A percentile compares a stretch with the other conserved stretches of the same genome.
These are phyloP conservation scores for Camellia japonica DNA, from an alignment of 148 eudicot genomes.

Conservation along the genomic window DNA sequence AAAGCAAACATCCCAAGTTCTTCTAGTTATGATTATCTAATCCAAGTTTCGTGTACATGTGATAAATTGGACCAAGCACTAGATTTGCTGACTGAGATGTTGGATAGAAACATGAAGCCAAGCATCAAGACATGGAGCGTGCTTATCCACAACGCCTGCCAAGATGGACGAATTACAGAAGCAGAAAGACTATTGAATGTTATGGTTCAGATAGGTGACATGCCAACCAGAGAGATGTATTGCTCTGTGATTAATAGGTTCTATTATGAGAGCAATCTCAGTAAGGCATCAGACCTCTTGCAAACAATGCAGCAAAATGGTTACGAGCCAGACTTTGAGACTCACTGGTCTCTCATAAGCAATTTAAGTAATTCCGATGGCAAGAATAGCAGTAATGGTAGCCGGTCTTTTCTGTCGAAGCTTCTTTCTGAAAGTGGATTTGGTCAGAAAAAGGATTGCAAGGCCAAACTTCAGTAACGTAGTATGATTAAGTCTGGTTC, in stretches of 20 bases:
- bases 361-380: constrained; percentile 41
- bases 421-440: constrained; percentile 67
- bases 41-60: constrained; percentile 41
- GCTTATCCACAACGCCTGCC: constrained; percentile 42
- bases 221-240: constrained; percentile 58
- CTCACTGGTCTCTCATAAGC: constrained; percentile 84
- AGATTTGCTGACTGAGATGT: constrained; percentile 66
- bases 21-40: constrained; percentile 47
- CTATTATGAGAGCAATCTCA: constrained; percentile 43
- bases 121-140: constrained; percentile 48
- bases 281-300: constrained; percentile 61
- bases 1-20: constrained; percentile 43
- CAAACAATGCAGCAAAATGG: constrained; percentile 65
- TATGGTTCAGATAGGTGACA: constrained; percentile 49
- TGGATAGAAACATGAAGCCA: constrained; percentile 50
- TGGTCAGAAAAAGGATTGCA: constrained; percentile 22
- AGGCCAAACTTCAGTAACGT: constrained; percentile 17
- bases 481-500: background rate
- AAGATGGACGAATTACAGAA: constrained; percentile 34
- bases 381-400: constrained; percentile 23
- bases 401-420: constrained; percentile 57
- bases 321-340: constrained; percentile 69
- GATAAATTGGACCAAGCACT: constrained; percentile 46
- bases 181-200: constrained; percentile 53
- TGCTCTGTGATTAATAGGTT: constrained; percentile 45